Conservation (phyloP, 2,329 filamentous ascomycete species). For the Colletotrichum endophyticum region DNA sequence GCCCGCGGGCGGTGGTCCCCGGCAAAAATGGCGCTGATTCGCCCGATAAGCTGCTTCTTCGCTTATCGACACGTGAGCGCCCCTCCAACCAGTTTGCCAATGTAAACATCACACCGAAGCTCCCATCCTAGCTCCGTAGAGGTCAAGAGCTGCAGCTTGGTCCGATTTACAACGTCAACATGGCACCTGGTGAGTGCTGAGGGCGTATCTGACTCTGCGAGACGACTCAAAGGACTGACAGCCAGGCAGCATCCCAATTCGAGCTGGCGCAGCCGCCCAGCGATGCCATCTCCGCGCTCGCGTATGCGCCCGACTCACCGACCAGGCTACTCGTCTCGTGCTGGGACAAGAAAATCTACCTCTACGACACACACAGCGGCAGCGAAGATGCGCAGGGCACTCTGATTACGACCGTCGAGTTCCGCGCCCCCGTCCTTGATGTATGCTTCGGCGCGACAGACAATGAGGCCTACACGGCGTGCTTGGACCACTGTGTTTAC, state of each 20-base stretch:
- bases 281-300: constrained; percentile 86
- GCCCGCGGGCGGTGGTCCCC: constrained; percentile 32
- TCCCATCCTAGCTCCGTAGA: not conserved
- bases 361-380: constrained; percentile 74
- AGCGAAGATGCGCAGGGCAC: constrained; percentile 63
- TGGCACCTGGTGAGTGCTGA: constrained; percentile 45
- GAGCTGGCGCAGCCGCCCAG: constrained; percentile 81
- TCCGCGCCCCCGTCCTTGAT: constrained; percentile 86
- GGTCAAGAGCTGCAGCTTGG: not conserved
- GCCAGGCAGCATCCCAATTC: constrained; percentile 69
- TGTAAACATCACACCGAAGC: constrained; percentile 16
- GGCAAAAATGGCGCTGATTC: constrained; percentile 32
- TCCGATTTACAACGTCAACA: not conserved
- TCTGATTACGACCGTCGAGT: constrained; percentile 76
- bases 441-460: constrained; percentile 88
- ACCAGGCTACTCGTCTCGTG: constrained; percentile 86
- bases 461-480: constrained; percentile 83
- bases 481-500: constrained; percentile 86
- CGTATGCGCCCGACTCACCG: constrained; percentile 80
- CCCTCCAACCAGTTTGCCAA: constrained; percentile 19
- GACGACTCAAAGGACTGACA: constrained; percentile 21
- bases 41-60: constrained; percentile 9
- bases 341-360: constrained; percentile 91
- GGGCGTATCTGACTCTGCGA: not conserved
- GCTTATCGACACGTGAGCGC: constrained; percentile 21